Base-by-base conservation (phyloP, 2,329 filamentous ascomycete species). In the Ramularia collo-cygni region DNA sequence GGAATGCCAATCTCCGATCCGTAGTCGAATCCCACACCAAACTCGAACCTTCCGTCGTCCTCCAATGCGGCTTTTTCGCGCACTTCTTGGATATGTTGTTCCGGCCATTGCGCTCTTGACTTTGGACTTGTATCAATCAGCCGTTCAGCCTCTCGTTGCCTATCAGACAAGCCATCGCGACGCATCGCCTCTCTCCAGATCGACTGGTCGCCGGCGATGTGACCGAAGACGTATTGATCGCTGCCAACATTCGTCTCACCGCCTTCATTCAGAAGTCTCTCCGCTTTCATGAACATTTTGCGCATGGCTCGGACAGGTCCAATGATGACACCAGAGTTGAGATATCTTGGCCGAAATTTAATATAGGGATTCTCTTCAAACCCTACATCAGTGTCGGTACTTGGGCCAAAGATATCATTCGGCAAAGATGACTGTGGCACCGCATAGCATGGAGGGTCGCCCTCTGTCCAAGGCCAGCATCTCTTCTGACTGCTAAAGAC, bases 171-270 rank as follows among this genome's bases (percentile, higher is more conserved):
- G n/a, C n/a, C 29, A 3, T 50, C 71, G 61, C 50, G 69, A 63
- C 15, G 63, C n/a, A 54, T 17, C 2, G 50, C 43, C 37, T 58
- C 52, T n/a, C 55, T 52, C 45, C 54, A 58, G 15, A 57, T 37
- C 39, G 55, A 51, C 37, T 60, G 56, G 26, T 60, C 51, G 16
- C 68, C 71, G 41, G 68, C 75, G 29, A 77, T 67, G 40, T 71
- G 65, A 4, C 69, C 64, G 37, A 77, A 65, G n/a, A 68, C 66
- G 43, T 64, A 59, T 50, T 72, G 64, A 47, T 73, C 69, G 16
- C 40, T 44, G 28, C 44, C 40, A 13, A 38, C 42, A 46, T 57
- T 61, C 42, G 43, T 59, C 48, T 52, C 53, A 12, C 66, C 61
- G 13, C 62, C 62, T 27, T 55, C 45, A 21, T 69, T 44, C n/a